These are phyloP conservation scores for Tulasnella sp. DNA, from an alignment of 768 basidiomycete species.

Conservation along the genomic window DNA sequence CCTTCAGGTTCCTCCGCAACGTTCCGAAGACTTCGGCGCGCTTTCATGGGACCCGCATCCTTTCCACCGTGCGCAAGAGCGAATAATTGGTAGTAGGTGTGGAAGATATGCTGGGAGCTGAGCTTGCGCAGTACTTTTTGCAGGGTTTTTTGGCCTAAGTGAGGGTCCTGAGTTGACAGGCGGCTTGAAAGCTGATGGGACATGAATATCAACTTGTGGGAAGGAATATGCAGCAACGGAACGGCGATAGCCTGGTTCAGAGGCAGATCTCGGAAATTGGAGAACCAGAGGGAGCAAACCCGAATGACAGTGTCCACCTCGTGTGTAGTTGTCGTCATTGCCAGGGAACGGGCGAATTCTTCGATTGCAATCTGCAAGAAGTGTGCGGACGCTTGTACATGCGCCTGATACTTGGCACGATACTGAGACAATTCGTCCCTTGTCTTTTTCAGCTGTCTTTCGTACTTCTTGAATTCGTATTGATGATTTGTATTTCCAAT, in stretches of 20 bases:
- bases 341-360: conserved; percentile 83
- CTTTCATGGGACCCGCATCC: background rate
- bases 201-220: conserved; percentile 87
- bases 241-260: conserved; percentile 51
- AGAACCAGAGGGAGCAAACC: conserved; percentile 89
- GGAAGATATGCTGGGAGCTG: conserved; percentile 91
- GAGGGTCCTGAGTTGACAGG: conserved; percentile 54
- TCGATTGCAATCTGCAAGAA: conserved; percentile 77
- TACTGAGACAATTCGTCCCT: conserved; percentile 49
- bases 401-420: conserved; percentile 38
- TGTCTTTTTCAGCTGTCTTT: conserved; percentile 25
- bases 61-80: conserved; percentile 52
- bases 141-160: conserved; percentile 58
- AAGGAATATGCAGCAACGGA: conserved; percentile 67
- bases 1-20: conserved; percentile 40
- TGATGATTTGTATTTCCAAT: background rate
- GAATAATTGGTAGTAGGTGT: conserved; percentile 87
- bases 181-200: conserved; percentile 95
- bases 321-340: conserved; percentile 71
- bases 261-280: conserved; percentile 65
- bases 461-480: conserved; percentile 10
- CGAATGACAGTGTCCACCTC: conserved; percentile 71
- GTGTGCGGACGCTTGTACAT: conserved; percentile 49
- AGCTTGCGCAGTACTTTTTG: conserved; percentile 66
- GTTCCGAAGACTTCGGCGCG: conserved; percentile 38